These are phyloP conservation scores for Schizosaccharomyces versatilis DNA, from an alignment of 1,139 yeast species.

Conservation along the genomic window DNA sequence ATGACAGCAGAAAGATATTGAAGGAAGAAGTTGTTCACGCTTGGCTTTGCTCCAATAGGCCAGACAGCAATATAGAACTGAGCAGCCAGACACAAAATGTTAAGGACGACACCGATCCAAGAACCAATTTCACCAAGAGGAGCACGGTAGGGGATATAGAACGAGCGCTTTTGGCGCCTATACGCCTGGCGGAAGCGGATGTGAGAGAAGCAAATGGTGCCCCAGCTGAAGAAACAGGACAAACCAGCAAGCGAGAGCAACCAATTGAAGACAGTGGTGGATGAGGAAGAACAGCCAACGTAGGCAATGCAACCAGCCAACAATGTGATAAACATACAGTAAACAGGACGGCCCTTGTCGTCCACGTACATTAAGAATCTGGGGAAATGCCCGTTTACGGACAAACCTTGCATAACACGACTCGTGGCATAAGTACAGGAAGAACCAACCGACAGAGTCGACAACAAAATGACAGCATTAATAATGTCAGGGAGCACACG, in stretches of 20 bases:
- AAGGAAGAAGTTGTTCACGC: conserved; percentile 47
- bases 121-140: conserved; percentile 39
- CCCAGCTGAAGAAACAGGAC: conserved; percentile 64
- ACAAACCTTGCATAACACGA: conserved; percentile 57
- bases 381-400: conserved; percentile 63
- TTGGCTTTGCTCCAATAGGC: conserved; percentile 14
- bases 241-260: conserved; percentile 56
- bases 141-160: conserved; percentile 16
- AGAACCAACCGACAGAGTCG: conserved; percentile 50
- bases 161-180: conserved; percentile 26
- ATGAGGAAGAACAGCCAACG: conserved; percentile 46
- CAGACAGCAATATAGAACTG: conserved; percentile 45
- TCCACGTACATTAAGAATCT: conserved; percentile 48
- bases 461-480: conserved; percentile 50
- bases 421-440: conserved; percentile 59
- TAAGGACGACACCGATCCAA: conserved; percentile 24
- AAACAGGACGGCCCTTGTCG: conserved; percentile 49
- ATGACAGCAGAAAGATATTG: conserved; percentile 33
- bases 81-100: conserved; percentile 40
- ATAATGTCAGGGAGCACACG: conserved; percentile 47
- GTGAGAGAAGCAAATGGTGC: conserved; percentile 48
- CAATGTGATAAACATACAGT: conserved; percentile 35
- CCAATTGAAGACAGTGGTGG: conserved; percentile 58
- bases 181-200: conserved; percentile 61
- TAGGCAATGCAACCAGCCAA: conserved; percentile 57